Evolutionary conservation across 495 filamentous ascomycete genomes (phyloP), one percentile per base, ranked within the genome.

Genomic region (Talaromyces stipitatus): DNA sequence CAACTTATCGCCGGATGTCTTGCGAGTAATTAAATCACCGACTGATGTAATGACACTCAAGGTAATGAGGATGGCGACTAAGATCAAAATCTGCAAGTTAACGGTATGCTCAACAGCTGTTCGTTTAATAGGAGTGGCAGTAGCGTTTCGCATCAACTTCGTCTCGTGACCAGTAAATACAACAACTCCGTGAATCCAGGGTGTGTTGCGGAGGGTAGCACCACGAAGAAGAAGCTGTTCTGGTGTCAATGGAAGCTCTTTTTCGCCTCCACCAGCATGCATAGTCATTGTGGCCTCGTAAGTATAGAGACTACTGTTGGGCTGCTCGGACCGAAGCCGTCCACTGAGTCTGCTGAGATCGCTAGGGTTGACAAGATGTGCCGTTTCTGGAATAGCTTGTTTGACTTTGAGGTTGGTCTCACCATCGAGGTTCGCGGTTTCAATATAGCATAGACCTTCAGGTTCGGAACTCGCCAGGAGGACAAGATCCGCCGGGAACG

Each of bases 321-420:
- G 95, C 70, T 97, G 95, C 71, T 99, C 95, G 26, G 94, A 97
- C 51, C 90, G 84, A 60, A 97, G 71, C 55, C 86, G 86, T 20
- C 95, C 95, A 46, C 89, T 89, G 46, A 97, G 70, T 14, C 95
- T 80, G 66, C 91, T 90, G 55, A 99, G 73, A 57, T 97, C 94
- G 57, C 78, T 84, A 9, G 91, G 86, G 62, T 88, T 95, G 55
- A 97, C 94, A 56, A 96, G 74, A 58, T 87, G 80, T 53, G 87
- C 84, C 1, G 95, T 97, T 74, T 99, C 95, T 2, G 95, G 94
- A 52, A 97, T 88, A 27, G 87, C 92, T 76, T 99, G 95, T 73
- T 99, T 99, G 72, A 99, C 96, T 69, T 99, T 99, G 56, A 99
- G 76, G 66, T 99, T 99, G 18, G 95, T 99, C 70, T 99, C 95